Evolutionary conservation across 1,284 basidiomycete species (phyloP).

Genomic region (Ganoderma multipileum): DNA sequence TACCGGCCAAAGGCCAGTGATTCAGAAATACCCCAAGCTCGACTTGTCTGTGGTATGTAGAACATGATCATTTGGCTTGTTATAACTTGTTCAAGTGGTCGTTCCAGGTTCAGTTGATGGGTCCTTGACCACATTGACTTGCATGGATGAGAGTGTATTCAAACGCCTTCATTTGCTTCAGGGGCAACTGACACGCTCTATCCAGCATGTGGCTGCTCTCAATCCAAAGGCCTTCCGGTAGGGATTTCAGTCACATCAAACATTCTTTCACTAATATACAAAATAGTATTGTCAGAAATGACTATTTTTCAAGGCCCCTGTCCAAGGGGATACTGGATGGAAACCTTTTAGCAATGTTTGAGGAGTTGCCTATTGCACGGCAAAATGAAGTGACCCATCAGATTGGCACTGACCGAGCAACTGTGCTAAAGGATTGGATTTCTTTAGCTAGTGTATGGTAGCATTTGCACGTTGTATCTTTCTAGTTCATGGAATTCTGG

Average conservation of each 20-base stretch:
- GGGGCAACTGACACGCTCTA: conserved; percentile 87
- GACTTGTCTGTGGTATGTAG: conserved; percentile 75
- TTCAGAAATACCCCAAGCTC: conserved; percentile 76
- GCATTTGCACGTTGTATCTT: conserved; percentile 4
- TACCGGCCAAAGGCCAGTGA: conserved; percentile 68
- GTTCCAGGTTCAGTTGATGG: conserved; percentile 79
- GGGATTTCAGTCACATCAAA: conserved; percentile 35
- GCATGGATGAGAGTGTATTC: conserved; percentile 80
- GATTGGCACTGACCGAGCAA: conserved; percentile 81
- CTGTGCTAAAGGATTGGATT: conserved; percentile 77
- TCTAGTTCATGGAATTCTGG: conserved; percentile 11
- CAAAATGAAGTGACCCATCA: conserved; percentile 86
- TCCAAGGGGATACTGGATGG: conserved; percentile 91
- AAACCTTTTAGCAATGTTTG: conserved; percentile 78
- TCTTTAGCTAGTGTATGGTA: conserved; percentile 57
- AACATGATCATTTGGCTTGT: conserved; percentile 18
- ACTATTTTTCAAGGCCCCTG: conserved; percentile 83
- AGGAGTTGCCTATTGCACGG: conserved; percentile 69
- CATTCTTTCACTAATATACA: conserved; percentile 10
- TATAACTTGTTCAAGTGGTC: conserved; percentile 8
- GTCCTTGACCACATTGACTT: conserved; percentile 77
- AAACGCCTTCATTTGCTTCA: conserved; percentile 89
- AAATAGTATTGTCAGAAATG: conserved; percentile 86
- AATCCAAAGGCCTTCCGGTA: conserved; percentile 93
- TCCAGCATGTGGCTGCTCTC: conserved; percentile 90